phyloP scores from a whole-genome alignment of 176 grass and related monocot genomes.

The Triticum aestivum region DNA sequence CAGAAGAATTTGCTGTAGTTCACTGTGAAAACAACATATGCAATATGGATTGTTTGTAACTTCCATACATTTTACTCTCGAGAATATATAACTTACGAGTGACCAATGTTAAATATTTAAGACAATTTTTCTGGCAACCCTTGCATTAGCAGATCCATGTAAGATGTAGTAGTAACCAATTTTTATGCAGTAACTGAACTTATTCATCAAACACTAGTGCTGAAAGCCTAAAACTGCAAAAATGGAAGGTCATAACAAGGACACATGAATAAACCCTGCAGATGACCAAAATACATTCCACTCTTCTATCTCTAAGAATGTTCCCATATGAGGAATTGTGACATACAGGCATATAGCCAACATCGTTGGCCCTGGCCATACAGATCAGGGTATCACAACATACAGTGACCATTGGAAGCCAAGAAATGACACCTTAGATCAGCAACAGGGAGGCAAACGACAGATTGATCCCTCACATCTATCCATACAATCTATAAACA shows the following conservation, averaged over 20 bases:
- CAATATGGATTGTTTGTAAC: background rate
- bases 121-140: background rate
- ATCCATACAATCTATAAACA: slow-evolving; percentile 38
- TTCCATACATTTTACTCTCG: background rate
- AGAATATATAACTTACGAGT: background rate
- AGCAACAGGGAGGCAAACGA: slow-evolving; percentile 24
- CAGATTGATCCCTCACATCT: slow-evolving; percentile 44
- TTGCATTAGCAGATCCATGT: background rate
- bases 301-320: background rate
- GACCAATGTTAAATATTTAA: background rate
- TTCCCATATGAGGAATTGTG: background rate
- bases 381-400: background rate
- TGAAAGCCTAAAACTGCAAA: background rate
- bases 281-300: background rate
- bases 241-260: background rate
- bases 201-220: background rate
- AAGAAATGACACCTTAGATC: slow-evolving; percentile 43
- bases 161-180: background rate
- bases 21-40: background rate
- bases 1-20: background rate
- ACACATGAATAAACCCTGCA: background rate
- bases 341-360: background rate
- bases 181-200: background rate
- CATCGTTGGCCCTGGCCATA: background rate
- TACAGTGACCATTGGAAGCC: background rate